Conservation (phyloP, 257 asterid species). For the Perilla frutescens region DNA sequence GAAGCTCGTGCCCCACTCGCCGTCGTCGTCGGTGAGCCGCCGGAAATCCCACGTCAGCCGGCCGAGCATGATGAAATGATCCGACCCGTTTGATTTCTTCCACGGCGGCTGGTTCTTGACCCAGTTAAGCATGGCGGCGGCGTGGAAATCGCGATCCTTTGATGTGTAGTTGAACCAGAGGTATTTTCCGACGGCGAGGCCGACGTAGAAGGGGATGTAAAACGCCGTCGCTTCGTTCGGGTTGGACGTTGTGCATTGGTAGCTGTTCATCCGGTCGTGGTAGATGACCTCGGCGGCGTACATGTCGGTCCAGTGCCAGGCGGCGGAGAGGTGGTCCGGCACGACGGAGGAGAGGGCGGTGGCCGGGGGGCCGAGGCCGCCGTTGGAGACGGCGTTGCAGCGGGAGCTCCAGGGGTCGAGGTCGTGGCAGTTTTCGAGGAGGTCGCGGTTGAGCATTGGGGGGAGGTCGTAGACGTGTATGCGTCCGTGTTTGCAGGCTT, state of each 20-base stretch:
- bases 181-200: slow-evolving; percentile 65
- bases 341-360: slow-evolving; percentile 42
- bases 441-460: slow-evolving; percentile 48
- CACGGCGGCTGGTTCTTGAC: slow-evolving; percentile 48
- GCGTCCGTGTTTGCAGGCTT: slow-evolving; percentile 45
- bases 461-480: slow-evolving; percentile 62
- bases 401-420: slow-evolving; percentile 64
- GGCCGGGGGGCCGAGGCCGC: slow-evolving; percentile 67
- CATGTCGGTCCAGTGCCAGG: slow-evolving; percentile 76
- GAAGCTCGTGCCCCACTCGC: slow-evolving; percentile 61
- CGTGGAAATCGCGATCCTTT: slow-evolving; percentile 53
- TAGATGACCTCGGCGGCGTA: slow-evolving; percentile 65
- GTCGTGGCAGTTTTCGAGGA: slow-evolving; percentile 53
- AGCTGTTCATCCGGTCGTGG: slow-evolving; percentile 44
- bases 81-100: slow-evolving; percentile 56
- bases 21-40: slow-evolving; percentile 46
- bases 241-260: slow-evolving; percentile 46
- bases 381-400: slow-evolving; percentile 61
- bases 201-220: slow-evolving; percentile 68
- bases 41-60: slow-evolving; percentile 73
- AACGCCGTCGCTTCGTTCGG: slow-evolving; percentile 47
- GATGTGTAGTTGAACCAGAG: slow-evolving; percentile 61
- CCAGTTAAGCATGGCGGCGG: slow-evolving; percentile 55
- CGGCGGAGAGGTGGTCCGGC: slow-evolving; percentile 43
- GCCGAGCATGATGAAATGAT: slow-evolving; percentile 64